Conservation (phyloP, 768 basidiomycete species). For the Pleurotus tuoliensis region DNA sequence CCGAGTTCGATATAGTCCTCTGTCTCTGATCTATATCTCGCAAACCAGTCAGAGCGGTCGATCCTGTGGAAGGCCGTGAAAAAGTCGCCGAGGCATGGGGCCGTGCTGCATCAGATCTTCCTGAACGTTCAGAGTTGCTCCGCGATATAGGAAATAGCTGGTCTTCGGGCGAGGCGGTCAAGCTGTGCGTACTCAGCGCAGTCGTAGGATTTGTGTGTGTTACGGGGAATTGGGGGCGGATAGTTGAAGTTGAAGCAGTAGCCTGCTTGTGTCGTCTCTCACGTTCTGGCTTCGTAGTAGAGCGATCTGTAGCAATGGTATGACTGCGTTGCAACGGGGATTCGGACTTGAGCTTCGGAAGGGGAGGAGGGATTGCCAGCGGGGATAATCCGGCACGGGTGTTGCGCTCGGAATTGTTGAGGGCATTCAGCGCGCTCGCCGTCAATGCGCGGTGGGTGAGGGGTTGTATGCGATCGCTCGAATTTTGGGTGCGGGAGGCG, state of each 20-base stretch:
- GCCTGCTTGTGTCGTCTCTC: conserved; percentile 7
- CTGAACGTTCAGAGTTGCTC: conserved; percentile 43
- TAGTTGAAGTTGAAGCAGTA: conserved; percentile 30
- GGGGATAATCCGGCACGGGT: conserved; percentile 29
- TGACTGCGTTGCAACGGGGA: conserved; percentile 25
- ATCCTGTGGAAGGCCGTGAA: conserved; percentile 55
- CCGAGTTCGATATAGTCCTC: conserved; percentile 9
- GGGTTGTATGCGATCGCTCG: conserved; percentile 3
- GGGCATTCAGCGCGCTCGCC: not conserved
- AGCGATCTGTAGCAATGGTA: conserved; percentile 10
- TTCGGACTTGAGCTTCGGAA: conserved; percentile 60
- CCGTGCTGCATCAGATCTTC: conserved; percentile 35
- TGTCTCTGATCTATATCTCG: conserved; percentile 36
- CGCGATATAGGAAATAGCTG: conserved; percentile 33
- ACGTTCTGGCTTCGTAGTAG: conserved; percentile 6
- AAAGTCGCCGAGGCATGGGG: conserved; percentile 35
- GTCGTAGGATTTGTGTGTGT: conserved; percentile 62
- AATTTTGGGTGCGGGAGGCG: conserved; percentile 24
- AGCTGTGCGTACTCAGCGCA: conserved; percentile 62
- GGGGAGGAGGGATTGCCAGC: conserved; percentile 53
- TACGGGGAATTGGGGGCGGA: conserved; percentile 40
- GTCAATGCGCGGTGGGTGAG: conserved; percentile 5
- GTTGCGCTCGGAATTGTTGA: conserved; percentile 1
- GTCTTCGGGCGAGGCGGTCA: conserved; percentile 40
- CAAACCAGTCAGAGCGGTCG: conserved; percentile 46